Base-by-base conservation (phyloP, 2,329 filamentous ascomycete species). In the Raffaelea arxii region DNA sequence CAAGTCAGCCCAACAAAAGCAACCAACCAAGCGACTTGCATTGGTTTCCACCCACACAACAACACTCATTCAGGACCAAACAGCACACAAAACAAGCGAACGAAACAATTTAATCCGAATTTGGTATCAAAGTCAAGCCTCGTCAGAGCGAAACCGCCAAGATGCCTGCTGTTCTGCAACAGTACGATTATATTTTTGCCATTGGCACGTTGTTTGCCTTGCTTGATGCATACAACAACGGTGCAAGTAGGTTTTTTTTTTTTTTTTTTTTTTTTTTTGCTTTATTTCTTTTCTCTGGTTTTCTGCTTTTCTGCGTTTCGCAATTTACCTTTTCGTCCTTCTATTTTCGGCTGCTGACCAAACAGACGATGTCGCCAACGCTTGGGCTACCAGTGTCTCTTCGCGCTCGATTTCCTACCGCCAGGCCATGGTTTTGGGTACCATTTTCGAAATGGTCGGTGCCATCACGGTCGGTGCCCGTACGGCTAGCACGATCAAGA, bases 301-400 rank as follows among this genome's bases (percentile, higher is more conserved):
- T 44, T 25, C 5, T 11, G 27, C 9, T 32, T 9, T 32, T 16
- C 27, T 32, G 27, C 10, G 32, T 18, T 36, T 9, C 16, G 14
- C 7, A 36, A 6, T 7, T 36, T 9, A 10, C 19, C 16, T 6
- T n/a, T n/a, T 36, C 32, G 14, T 36, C 32, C 6, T 18, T 9
- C n/a, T n/a, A n/a, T n/a, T n/a, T n/a, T n/a, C n/a, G n/a, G n/a
- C n/a, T n/a, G n/a, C n/a, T n/a, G 30, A 23, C 19, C 18, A 9
- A 37, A 32, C 25, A 83, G 80, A 89, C 65, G 86, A 90, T 83
- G 85, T 91, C 48, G 85, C 86, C 59, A 91, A 91, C 66, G 70
- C 85, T 43, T 90, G 84, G 82, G 85, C 85, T 7, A 90, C 86
- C 56, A 83, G 78, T 57, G 84, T 90, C 49, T 89, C 85, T 19